Evolutionary conservation across 805 yeast genomes (phyloP), one percentile per base, ranked within the genome.

Genomic region (Wickerhamomyces canadensis): DNA sequence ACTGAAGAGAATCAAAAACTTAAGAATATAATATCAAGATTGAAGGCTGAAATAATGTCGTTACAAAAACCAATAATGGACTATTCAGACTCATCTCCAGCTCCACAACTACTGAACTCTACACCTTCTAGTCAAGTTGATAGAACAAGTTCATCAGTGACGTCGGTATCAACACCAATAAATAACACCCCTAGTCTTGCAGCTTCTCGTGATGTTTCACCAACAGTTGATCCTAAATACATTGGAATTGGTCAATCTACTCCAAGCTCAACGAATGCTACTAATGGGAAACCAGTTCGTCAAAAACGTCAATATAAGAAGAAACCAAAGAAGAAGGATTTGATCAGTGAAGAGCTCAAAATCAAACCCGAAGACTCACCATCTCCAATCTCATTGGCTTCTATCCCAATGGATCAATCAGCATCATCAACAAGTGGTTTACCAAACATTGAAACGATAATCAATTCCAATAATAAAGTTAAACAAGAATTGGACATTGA

Each of bases 1-100:
- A 58, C 67, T 3, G 61, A 62, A 36, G 74, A 68, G 48, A 68
- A 68, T 44, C 65, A 61, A 35, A 68, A 67, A 41, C 51, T 68
- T 40, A 65, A 67, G 42, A 65, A 61, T 33, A 64, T 68, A 4
- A 53, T 68, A 7, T 54, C 53, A 3, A 65, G 67, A 41, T 45
- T 68, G 19, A 65, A 65, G 41, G 48, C 52, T 34, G 74, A 68
- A 44, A 67, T 68, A 27, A 61, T 53, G 4, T 43, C 51, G 9
- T 37, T 54, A 10, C 51, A 54, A 27, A 35, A 23, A 28, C 11
- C 44, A 4, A 33, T 13, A 21, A 5, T 15, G n/a, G 5, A 21
- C 13, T 9, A n/a, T 23, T 15, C 16, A 19, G 11, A 17, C 23
- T 10, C 13, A 6, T 25, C 30, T 25, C 6, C 24, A 18, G 2